Conservation (phyloP, 306 rosid species). For the Vicia faba region DNA sequence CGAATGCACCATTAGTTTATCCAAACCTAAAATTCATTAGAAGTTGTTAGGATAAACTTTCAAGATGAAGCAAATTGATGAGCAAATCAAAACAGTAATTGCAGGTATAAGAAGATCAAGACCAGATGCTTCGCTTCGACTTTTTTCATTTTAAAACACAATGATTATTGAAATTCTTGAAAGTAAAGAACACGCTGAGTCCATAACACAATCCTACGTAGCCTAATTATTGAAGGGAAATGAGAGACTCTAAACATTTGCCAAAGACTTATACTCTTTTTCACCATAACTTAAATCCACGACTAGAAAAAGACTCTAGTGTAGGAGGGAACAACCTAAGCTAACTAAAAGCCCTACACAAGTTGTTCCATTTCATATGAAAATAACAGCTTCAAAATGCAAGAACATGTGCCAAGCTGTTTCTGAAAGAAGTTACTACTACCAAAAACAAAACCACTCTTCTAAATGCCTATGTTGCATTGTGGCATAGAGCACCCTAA, state of each 20-base stretch:
- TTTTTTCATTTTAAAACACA: neutral
- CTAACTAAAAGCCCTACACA: neutral
- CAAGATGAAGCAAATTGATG: slow-evolving; percentile 22
- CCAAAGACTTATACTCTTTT: slow-evolving; percentile 1
- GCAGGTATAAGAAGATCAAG: slow-evolving; percentile 18
- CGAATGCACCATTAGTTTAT: slow-evolving; percentile 36
- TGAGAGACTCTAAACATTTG: neutral
- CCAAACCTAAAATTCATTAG: slow-evolving; percentile 47
- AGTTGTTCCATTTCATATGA: neutral
- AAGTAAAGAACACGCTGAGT: neutral
- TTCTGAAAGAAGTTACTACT: neutral
- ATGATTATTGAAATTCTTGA: no score
- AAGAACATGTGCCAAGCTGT: neutral
- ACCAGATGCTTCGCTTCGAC: slow-evolving; percentile 7
- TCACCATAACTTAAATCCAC: slow-evolving; percentile 6
- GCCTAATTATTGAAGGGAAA: neutral
- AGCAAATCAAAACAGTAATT: slow-evolving; percentile 25
- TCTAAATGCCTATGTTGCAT: neutral
- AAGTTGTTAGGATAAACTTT: slow-evolving; percentile 28
- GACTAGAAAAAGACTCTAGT: neutral
- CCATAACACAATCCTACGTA: neutral
- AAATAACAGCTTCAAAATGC: slow-evolving; percentile 4
- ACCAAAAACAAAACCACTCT: neutral
- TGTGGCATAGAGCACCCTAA: neutral
- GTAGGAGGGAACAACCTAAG: slow-evolving; percentile 5